Evolutionary conservation across 164 flowering plant genomes (phyloP).

Genomic region (Macadamia integrifolia): DNA sequence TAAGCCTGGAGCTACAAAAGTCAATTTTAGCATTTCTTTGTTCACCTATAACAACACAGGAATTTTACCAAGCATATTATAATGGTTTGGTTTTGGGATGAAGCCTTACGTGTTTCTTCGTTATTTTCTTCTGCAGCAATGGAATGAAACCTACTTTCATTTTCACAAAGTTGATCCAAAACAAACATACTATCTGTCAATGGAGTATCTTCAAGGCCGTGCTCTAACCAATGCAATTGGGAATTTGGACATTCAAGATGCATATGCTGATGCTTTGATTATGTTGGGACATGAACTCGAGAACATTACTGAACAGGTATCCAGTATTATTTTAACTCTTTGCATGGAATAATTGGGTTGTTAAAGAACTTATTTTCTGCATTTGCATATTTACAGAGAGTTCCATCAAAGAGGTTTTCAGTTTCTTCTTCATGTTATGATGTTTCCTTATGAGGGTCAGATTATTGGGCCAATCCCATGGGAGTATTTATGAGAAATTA

Average conservation of each 20-base stretch:
- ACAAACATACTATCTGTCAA: slow-evolving; percentile 90
- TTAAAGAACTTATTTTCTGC: neutral
- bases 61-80: neutral
- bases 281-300: slow-evolving; percentile 88
- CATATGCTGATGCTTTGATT: slow-evolving; percentile 75
- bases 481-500: neutral
- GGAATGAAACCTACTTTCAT: slow-evolving; percentile 89
- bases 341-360: neutral
- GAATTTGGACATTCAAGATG: slow-evolving; percentile 61
- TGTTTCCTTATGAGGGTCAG: neutral
- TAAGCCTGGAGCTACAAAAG: neutral
- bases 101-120: neutral
- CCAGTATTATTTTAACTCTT: neutral
- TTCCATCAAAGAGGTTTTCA: neutral
- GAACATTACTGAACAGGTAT: slow-evolving; percentile 76
- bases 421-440: neutral
- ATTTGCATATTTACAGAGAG: neutral
- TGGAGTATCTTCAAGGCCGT: slow-evolving; percentile 98
- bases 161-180: slow-evolving; percentile 86
- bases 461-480: neutral
- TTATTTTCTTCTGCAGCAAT: slow-evolving; percentile 52
- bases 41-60: neutral
- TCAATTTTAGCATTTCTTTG: neutral
- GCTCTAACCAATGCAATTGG: slow-evolving; percentile 92
- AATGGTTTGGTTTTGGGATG: neutral